Evolutionary conservation across 2,329 filamentous ascomycete genomes (phyloP).

Genomic region (Neopestalotiopsis sp.): DNA sequence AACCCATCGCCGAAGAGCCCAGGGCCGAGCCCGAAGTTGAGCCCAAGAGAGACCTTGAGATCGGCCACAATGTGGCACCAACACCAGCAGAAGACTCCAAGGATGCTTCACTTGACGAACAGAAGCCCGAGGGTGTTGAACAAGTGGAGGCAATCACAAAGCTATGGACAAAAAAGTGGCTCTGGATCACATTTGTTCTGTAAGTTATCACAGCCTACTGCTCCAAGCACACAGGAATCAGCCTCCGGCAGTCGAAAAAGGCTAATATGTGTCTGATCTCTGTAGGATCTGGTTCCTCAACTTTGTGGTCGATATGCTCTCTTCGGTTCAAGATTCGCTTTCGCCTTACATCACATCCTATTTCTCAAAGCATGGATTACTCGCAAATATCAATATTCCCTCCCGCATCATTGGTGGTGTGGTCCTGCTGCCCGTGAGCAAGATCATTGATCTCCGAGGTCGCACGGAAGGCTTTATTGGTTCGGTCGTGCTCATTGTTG

Average conservation of each 20-base stretch:
- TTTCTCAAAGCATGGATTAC: slow-evolving; percentile 13
- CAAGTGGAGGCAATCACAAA: slow-evolving; percentile 12
- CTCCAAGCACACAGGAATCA: neutral
- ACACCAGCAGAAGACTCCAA: neutral
- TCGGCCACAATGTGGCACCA: neutral
- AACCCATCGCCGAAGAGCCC: too few species aligned
- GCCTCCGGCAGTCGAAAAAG: neutral
- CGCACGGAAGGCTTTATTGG: slow-evolving; percentile 9
- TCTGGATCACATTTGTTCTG: slow-evolving; percentile 10
- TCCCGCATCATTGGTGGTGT: slow-evolving; percentile 7
- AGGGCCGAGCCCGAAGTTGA: neutral
- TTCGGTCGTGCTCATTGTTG: neutral
- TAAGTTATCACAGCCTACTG: neutral
- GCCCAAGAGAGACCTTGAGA: neutral
- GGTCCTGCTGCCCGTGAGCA: slow-evolving; percentile 8
- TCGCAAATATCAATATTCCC: slow-evolving; percentile 6
- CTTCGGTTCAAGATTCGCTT: slow-evolving; percentile 6
- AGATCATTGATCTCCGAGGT: slow-evolving; percentile 13
- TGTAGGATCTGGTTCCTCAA: slow-evolving; percentile 7
- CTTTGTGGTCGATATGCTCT: slow-evolving; percentile 8
- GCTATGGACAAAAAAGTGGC: slow-evolving; percentile 5
- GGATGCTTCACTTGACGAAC: neutral
- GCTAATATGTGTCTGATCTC: neutral
- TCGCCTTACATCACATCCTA: slow-evolving; percentile 9
- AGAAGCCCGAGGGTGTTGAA: slow-evolving; percentile 9